Base-by-base conservation (phyloP, 2,329 filamentous ascomycete genomes). In the Nigrospora oryzae region DNA sequence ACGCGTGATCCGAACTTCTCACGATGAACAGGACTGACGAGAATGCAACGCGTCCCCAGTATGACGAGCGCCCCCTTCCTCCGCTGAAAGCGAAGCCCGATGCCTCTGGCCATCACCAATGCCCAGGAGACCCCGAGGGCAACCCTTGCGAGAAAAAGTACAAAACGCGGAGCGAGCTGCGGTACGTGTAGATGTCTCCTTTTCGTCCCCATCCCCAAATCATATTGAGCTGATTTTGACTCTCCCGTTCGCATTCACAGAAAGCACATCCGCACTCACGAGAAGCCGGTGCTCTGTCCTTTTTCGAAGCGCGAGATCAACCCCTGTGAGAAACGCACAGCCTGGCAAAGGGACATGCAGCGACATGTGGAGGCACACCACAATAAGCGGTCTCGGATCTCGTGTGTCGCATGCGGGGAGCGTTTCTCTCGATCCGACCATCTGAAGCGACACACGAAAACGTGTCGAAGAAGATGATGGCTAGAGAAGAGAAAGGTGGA, bases 211-310 rank as follows among this genome's bases (percentile, higher is more conserved):
- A 10, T 28, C 23, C 5, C 23, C 23, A 10, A 6, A 28, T 4
- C 4, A 10, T 7, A 2, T 28, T 28, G 23, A 28, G 7, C 2
- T 10, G 23, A 28, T 7, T 28, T 7, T 28, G 23, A 28, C 5
- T 28, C 23, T 28, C 5, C 23, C 23, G 7, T n/a, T n/a, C n/a
- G n/a, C n/a, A n/a, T n/a, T n/a, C n/a, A n/a, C n/a, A n/a, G n/a
- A n/a, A n/a, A n/a, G n/a, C n/a, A n/a, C n/a, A n/a, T n/a, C n/a
- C n/a, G n/a, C 11, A 42, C 16, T 17, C 46, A 47, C 12, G n/a
- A 17, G 1, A 23, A 23, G 11, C 46, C 46, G 6, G 46, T 47
- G 8, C 28, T 33, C n/a, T 47, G 46, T 4, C 46, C 46, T 5
- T 16, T 33, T 31, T 23, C 13, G 1, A 19, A n/a, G 16, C 4